Evolutionary conservation across 2,329 filamentous ascomycete species (phyloP).

Genomic region (Amesomyces nigricolor): DNA sequence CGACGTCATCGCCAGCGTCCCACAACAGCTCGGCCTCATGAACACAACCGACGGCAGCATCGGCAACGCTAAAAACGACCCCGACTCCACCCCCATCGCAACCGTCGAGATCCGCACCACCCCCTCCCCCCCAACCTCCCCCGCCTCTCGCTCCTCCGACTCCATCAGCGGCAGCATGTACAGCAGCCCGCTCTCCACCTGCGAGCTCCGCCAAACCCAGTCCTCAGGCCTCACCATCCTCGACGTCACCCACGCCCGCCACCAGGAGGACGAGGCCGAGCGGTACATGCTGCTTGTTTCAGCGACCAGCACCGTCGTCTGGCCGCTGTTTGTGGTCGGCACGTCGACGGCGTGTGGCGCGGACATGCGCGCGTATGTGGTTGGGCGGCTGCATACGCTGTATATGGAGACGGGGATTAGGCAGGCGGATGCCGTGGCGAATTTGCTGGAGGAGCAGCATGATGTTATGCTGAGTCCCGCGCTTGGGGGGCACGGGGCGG

Average conservation of each 20-base stretch:
- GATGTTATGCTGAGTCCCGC: conserved; percentile 14
- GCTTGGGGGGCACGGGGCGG: not conserved
- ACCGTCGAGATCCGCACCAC: conserved; percentile 30
- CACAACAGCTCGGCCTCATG: conserved; percentile 46
- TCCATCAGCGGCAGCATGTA: conserved; percentile 14
- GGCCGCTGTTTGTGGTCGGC: conserved; percentile 46
- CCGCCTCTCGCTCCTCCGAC: conserved; percentile 21
- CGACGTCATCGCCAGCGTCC: conserved; percentile 42
- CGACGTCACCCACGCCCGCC: conserved; percentile 35
- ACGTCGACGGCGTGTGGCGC: conserved; percentile 41
- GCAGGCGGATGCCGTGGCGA: conserved; percentile 41
- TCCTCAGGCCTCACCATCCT: conserved; percentile 35
- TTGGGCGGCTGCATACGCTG: conserved; percentile 41
- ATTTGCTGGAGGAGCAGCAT: conserved; percentile 38
- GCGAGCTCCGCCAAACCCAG: not conserved
- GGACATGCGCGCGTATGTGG: conserved; percentile 39
- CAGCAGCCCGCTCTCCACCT: conserved; percentile 15
- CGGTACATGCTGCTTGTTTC: conserved; percentile 46
- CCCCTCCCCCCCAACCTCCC: conserved; percentile 28
- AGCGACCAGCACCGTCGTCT: conserved; percentile 44
- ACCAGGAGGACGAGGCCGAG: conserved; percentile 35
- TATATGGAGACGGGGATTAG: conserved; percentile 41
- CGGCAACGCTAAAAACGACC: conserved; percentile 18
- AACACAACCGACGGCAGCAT: conserved; percentile 35
- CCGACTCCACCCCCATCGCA: conserved; percentile 24